These are phyloP conservation scores for Hsuehochloa calcarea DNA, from an alignment of 176 grass and related monocot genomes.

Conservation along the genomic window DNA sequence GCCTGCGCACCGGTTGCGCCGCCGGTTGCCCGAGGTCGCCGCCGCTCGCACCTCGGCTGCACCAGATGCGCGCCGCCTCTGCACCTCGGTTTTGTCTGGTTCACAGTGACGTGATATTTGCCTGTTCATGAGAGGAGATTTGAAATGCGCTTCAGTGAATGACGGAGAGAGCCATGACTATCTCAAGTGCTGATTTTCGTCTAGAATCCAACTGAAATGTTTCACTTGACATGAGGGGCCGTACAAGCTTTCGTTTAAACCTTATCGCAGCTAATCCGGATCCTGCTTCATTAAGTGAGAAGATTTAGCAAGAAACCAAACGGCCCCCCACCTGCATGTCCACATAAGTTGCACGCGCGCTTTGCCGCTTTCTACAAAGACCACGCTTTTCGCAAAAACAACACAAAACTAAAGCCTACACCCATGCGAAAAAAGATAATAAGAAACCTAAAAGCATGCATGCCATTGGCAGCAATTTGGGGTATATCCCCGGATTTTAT, in stretches of 20 bases:
- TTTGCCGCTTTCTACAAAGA: not conserved
- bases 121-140: not conserved
- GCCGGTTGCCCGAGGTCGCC: too few relatives aligned
- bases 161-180: not conserved
- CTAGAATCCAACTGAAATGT: not conserved
- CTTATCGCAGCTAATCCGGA: not conserved
- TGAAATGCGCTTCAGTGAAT: not conserved
- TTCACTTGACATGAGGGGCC: not conserved
- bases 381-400: not conserved
- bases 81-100: not conserved
- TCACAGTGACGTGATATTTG: not conserved
- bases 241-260: not conserved
- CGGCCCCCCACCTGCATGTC: not conserved
- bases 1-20: too few relatives aligned
- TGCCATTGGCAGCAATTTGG: conserved; percentile 17
- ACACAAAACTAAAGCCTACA: not conserved
- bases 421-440: not conserved
- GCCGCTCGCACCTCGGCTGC: too few relatives aligned
- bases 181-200: not conserved
- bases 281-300: not conserved
- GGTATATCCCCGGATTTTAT: conserved; percentile 33
- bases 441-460: not conserved
- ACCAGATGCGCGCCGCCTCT: too few relatives aligned
- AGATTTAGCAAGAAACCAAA: not conserved
- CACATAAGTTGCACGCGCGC: not conserved